phyloP scores from a whole-genome alignment of 2,329 filamentous ascomycete species.

The Colletotrichum caudatum region DNA sequence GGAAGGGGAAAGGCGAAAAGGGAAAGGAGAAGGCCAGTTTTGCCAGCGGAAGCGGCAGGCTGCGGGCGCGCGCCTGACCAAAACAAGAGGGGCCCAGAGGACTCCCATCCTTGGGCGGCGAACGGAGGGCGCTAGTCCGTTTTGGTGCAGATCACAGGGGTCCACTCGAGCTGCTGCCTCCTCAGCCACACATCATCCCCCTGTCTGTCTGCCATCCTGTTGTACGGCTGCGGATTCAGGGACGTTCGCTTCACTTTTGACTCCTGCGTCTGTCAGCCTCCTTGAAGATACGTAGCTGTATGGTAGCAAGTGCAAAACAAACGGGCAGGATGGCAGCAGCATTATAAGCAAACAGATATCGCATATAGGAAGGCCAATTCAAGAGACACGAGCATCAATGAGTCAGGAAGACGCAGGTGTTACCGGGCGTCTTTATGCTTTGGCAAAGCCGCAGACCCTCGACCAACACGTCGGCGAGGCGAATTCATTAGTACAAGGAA shows the following conservation, averaged over 20 bases:
- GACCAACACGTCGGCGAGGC: too few relatives aligned
- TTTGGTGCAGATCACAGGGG: not conserved
- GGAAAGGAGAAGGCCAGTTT: constrained; percentile 38
- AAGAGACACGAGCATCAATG: not conserved
- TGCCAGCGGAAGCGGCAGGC: constrained; percentile 28
- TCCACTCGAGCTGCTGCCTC: constrained; percentile 32
- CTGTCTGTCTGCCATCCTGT: constrained; percentile 11
- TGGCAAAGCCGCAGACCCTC: not conserved
- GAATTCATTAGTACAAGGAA: not conserved
- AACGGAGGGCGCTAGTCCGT: constrained; percentile 14
- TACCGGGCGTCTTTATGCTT: not conserved
- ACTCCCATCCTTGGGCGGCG: constrained; percentile 5
- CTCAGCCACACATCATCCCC: constrained; percentile 25
- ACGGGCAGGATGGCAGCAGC: not conserved
- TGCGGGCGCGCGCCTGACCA: constrained; percentile 40
- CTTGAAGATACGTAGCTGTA: not conserved
- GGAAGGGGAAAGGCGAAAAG: constrained; percentile 30
- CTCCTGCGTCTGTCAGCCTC: not conserved
- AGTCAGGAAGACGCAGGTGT: not conserved
- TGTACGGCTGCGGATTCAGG: constrained; percentile 13
- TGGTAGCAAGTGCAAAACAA: too few relatives aligned
- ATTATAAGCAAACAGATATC: too few relatives aligned
- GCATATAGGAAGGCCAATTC: not conserved
- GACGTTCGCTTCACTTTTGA: constrained; percentile 13
- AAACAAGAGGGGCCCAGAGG: constrained; percentile 32